A percentile compares a stretch with the other conserved stretches of the same genome.
Conservation (phyloP, 345 rosid genomes). For the Camelina sativa region DNA sequence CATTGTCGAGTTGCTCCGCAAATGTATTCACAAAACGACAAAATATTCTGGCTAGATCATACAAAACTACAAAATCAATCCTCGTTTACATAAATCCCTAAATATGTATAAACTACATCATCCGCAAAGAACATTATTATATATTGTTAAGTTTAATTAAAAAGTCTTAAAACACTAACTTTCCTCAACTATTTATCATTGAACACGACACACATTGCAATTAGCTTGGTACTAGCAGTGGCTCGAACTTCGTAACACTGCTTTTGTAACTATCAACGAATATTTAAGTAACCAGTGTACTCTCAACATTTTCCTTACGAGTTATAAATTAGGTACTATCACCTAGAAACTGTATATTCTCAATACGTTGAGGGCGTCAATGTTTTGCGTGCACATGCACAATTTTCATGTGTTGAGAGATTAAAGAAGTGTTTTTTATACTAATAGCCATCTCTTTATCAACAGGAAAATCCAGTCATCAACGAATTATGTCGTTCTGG, state of each 20-base stretch:
- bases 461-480: constrained; percentile 12
- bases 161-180: constrained; percentile 12
- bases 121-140: neutral
- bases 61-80: constrained; percentile 28
- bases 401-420: constrained; percentile 32
- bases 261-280: constrained; percentile 34
- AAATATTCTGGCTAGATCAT: neutral
- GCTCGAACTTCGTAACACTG: constrained; percentile 36
- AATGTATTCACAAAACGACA: constrained; percentile 20
- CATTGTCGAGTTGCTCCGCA: constrained; percentile 33
- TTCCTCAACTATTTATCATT: constrained; percentile 29
- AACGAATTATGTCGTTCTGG: constrained; percentile 7
- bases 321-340: neutral
- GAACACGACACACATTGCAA: constrained; percentile 34
- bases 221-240: constrained; percentile 37
- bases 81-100: constrained; percentile 36
- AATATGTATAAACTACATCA: constrained; percentile 2
- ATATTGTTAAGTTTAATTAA: neutral
- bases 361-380: constrained; percentile 23
- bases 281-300: constrained; percentile 33
- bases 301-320: constrained; percentile 22
- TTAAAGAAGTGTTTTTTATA: neutral
- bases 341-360: no score
- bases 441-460: neutral
- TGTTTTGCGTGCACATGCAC: constrained; percentile 43